Evolutionary conservation across 2,329 filamentous ascomycete genomes (phyloP).

Genomic region (Bimuria novae-zelandiae): DNA sequence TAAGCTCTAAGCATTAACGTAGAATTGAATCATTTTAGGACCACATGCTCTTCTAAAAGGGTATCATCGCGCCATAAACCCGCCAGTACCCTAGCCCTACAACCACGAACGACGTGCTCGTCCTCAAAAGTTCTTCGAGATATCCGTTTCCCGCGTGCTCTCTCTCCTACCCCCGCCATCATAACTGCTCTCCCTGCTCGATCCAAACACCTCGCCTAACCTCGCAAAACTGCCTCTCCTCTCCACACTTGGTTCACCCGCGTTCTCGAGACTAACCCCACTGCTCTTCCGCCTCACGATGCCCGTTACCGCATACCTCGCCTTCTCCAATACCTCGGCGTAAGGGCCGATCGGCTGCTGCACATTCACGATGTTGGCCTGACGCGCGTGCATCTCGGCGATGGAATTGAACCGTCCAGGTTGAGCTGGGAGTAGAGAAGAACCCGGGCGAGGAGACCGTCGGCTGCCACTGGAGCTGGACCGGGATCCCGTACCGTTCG

Average conservation of each 20-base stretch:
- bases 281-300: constrained; percentile 4
- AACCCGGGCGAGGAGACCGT: background rate
- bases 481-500: background rate
- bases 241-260: background rate
- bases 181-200: background rate
- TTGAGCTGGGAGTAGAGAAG: background rate
- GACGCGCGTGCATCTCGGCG: constrained; percentile 1
- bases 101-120: background rate
- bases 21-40: too few relatives aligned
- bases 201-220: constrained; percentile 1
- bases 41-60: too few relatives aligned
- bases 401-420: constrained; percentile 6
- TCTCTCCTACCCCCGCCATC: background rate
- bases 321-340: background rate
- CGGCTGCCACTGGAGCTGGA: background rate
- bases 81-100: background rate
- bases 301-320: background rate
- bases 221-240: background rate
- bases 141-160: background rate
- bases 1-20: too few relatives aligned
- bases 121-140: constrained; percentile 8
- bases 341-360: constrained; percentile 7
- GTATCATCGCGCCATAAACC: too few relatives aligned
- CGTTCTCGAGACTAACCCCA: background rate
- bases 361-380: background rate